Evolutionary conservation across 1,284 basidiomycete genomes (phyloP).

Genomic region (Mycena sp.): DNA sequence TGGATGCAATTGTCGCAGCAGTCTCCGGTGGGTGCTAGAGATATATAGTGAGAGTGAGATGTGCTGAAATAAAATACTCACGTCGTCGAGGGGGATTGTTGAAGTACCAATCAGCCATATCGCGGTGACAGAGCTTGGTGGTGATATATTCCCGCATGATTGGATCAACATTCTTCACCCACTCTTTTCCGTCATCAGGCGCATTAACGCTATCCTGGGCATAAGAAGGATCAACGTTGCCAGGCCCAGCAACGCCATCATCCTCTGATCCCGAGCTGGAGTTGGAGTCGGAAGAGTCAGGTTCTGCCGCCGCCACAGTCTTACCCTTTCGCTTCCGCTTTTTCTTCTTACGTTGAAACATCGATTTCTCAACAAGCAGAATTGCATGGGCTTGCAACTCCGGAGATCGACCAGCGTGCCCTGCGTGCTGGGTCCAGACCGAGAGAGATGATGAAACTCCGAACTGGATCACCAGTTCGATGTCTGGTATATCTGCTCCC

Average conservation of each 20-base stretch:
- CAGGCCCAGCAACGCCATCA: no score
- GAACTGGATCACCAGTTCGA: constrained; percentile 44
- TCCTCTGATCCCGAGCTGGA: not conserved
- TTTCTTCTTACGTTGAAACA: constrained; percentile 33
- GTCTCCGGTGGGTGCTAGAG: constrained; percentile 23
- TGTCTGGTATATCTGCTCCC: constrained; percentile 45
- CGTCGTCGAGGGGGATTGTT: constrained; percentile 25
- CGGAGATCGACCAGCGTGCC: constrained; percentile 39
- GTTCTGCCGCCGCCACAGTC: not conserved
- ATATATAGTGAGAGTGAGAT: not conserved
- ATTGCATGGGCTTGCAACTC: constrained; percentile 36
- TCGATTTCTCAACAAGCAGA: constrained; percentile 40
- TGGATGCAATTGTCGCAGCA: constrained; percentile 37
- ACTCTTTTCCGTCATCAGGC: not conserved
- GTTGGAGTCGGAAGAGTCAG: not conserved
- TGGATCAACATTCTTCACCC: constrained; percentile 37
- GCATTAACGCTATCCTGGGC: no score
- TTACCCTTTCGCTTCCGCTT: not conserved
- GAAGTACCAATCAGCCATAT: constrained; percentile 34
- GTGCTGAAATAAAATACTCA: constrained; percentile 1
- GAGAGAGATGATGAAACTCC: constrained; percentile 39
- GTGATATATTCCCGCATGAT: constrained; percentile 34
- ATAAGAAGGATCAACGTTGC: no score
- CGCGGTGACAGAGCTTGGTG: constrained; percentile 29
- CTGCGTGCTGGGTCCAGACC: constrained; percentile 43